Conservation (phyloP, 2,329 filamentous ascomycete genomes). For the Coniochaeta hoffmannii region DNA sequence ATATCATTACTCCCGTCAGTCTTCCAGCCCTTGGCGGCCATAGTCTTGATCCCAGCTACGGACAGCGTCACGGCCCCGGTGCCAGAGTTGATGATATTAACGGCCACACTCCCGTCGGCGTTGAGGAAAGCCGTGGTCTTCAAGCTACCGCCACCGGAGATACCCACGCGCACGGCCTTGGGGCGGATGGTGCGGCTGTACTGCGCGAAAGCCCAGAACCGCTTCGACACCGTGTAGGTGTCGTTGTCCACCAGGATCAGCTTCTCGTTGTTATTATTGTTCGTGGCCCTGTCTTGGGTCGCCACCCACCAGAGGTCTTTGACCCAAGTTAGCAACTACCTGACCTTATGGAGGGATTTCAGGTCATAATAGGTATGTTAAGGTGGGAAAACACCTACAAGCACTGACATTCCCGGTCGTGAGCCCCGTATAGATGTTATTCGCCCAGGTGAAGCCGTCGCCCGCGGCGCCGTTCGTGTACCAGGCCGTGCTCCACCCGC, state of each 20-base stretch:
- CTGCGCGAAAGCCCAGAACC: slow-evolving; percentile 32
- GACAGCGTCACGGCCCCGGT: slow-evolving; percentile 7
- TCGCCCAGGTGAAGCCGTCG: slow-evolving; percentile 49
- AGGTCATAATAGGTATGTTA: not conserved
- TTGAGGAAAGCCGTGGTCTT: slow-evolving; percentile 28
- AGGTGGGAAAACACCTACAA: slow-evolving; percentile 46
- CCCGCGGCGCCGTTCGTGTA: slow-evolving; percentile 35
- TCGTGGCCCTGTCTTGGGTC: slow-evolving; percentile 13
- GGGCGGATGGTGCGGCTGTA: slow-evolving; percentile 30
- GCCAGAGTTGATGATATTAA: slow-evolving; percentile 25
- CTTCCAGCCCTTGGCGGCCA: slow-evolving; percentile 1
- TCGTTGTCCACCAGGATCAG: slow-evolving; percentile 21
- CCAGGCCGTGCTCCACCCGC: slow-evolving; percentile 35
- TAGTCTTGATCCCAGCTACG: slow-evolving; percentile 9
- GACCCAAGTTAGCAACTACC: not conserved
- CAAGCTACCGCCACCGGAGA: slow-evolving; percentile 19
- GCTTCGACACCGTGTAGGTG: slow-evolving; percentile 22
- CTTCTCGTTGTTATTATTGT: slow-evolving; percentile 25
- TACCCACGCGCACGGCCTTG: slow-evolving; percentile 24
- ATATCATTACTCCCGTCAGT: slow-evolving; percentile 7
- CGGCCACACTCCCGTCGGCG: slow-evolving; percentile 27
- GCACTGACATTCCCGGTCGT: slow-evolving; percentile 39
- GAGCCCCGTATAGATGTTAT: slow-evolving; percentile 43
- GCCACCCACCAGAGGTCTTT: slow-evolving; percentile 23
- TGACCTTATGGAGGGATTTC: not conserved